A percentile compares a stretch with the other conserved stretches of the same genome.
These are phyloP conservation scores for Talaromyces sp. DNA, from an alignment of 2,329 filamentous ascomycete genomes.

Conservation along the genomic window DNA sequence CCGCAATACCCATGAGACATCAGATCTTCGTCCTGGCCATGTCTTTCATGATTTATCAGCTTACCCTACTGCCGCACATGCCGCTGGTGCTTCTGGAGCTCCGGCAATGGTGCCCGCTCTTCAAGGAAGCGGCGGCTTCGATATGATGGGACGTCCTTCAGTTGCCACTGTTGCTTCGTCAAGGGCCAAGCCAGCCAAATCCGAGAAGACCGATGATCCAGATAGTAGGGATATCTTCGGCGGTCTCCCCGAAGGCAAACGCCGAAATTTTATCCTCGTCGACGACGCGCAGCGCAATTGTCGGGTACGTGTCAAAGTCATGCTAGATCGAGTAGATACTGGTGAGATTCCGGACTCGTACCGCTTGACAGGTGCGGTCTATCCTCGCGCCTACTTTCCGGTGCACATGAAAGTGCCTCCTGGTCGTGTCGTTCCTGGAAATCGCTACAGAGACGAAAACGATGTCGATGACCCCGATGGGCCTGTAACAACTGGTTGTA, in stretches of 20 bases:
- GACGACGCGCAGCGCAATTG: constrained; percentile 79
- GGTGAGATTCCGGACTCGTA: constrained; percentile 95
- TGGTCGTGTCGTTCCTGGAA: constrained; percentile 62
- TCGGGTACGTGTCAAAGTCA: constrained; percentile 81
- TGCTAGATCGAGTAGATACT: constrained; percentile 88
- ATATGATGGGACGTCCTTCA: constrained; percentile 27
- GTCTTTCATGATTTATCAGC: constrained; percentile 66
- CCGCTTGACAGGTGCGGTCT: constrained; percentile 83
- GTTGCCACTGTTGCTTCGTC: constrained; percentile 26
- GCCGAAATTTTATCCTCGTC: constrained; percentile 93
- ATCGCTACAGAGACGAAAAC: constrained; percentile 59
- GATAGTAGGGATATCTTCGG: constrained; percentile 69
- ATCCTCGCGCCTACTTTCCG: constrained; percentile 84
- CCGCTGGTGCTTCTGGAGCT: constrained; percentile 48
- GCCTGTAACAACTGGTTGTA: constrained; percentile 31
- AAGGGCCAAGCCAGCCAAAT: constrained; percentile 16
- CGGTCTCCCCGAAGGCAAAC: constrained; percentile 81
- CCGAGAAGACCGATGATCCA: constrained; percentile 21
- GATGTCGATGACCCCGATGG: constrained; percentile 24
- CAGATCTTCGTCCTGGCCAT: constrained; percentile 67
- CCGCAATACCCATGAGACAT: constrained; percentile 41
- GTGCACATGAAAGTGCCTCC: constrained; percentile 87
- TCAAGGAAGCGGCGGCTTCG: constrained; percentile 47
- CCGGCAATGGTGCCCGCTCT: constrained; percentile 61
- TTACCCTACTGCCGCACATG: constrained; percentile 51